These are phyloP conservation scores for Moniliophthora roreri DNA, from an alignment of 1,284 basidiomycete species.

Conservation along the genomic window DNA sequence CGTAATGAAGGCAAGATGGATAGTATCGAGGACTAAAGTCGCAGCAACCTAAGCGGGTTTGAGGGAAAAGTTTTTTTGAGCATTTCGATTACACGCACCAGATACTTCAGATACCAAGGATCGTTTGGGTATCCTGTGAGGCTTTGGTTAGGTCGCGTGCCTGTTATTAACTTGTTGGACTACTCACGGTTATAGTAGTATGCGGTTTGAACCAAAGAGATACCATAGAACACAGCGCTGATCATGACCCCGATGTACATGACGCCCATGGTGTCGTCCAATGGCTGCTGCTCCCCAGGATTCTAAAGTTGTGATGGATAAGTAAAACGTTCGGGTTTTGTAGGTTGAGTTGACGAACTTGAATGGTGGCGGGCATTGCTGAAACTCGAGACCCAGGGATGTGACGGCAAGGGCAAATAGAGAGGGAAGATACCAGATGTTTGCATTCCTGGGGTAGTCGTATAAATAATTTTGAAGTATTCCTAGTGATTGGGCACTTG, in stretches of 20 bases:
- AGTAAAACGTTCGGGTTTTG: too few relatives aligned
- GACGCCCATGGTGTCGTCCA: constrained; percentile 23
- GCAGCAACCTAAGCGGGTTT: constrained; percentile 26
- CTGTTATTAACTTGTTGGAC: not conserved
- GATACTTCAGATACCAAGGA: constrained; percentile 30
- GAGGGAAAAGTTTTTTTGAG: not conserved
- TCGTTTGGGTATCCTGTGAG: constrained; percentile 34
- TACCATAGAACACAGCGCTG: constrained; percentile 24
- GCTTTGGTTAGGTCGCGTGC: not conserved
- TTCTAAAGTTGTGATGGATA: too few relatives aligned
- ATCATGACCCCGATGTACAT: constrained; percentile 25
- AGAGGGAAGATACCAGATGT: too few relatives aligned
- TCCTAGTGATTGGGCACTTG: too few relatives aligned
- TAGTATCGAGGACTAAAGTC: constrained; percentile 33
- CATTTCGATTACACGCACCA: constrained; percentile 24
- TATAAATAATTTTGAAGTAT: too few relatives aligned
- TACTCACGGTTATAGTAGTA: constrained; percentile 26
- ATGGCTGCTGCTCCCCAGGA: constrained; percentile 15
- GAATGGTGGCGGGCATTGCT: not conserved
- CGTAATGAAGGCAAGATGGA: constrained; percentile 35
- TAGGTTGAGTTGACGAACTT: not conserved
- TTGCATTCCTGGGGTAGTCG: too few relatives aligned
- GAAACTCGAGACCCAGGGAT: too few relatives aligned
- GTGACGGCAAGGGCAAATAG: not conserved
- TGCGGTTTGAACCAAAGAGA: constrained; percentile 25